Evolutionary conservation across 352 stramenopile species (phyloP), one percentile per base, ranked within the genome.

Genomic region (Pythium phragmiticola): DNA sequence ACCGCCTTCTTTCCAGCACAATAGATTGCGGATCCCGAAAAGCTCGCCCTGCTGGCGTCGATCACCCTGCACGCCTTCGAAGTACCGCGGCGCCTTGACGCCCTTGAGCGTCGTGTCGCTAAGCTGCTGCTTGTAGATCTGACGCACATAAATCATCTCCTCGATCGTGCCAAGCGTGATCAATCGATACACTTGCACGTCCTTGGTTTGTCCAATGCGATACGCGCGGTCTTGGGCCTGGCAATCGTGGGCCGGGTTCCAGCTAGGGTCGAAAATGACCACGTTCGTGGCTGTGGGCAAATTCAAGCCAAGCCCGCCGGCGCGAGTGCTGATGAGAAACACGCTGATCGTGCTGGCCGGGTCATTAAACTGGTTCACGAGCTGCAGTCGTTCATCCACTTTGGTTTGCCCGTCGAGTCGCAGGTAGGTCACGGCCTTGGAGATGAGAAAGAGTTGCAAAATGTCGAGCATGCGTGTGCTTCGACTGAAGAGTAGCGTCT

Each of bases 41-140:
- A 94, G 66, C 30, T 94, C 83, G 23, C 83, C 82, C 45, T 88
- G 74, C 43, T 94, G 80, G 1, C 76, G 68, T n/a, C 76, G 77
- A 49, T 91, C 87, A 0, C 85, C 83, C 50, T 92, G 83, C 9
- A 94, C 77, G 19, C 80, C 85, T 68, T 94, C 85, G 65, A 94
- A 94, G 57, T 92, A 94, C 47, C 85, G 69, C 3, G 80, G 83
- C 7, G 78, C 75, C 65, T 85, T 80, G 23, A 65, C 77, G 0
- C 83, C 83, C 59, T 92, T 90, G 16, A 94, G 69, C 8, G 83
- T 92, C 42, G 81, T 90, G 57, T 94, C 84, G 30, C 81, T 89
- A 4, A 94, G 75, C 58, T 94, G 83, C 46, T 94, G 85, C 66
- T 94, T 92, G 74, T 94, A 94, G 58, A 94, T 91, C 60, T 95